Percentiles rank a stretch among this genome's conserved stretches.
Conservation (phyloP, 2,329 filamentous ascomycete genomes). For the Microdochium nivale region DNA sequence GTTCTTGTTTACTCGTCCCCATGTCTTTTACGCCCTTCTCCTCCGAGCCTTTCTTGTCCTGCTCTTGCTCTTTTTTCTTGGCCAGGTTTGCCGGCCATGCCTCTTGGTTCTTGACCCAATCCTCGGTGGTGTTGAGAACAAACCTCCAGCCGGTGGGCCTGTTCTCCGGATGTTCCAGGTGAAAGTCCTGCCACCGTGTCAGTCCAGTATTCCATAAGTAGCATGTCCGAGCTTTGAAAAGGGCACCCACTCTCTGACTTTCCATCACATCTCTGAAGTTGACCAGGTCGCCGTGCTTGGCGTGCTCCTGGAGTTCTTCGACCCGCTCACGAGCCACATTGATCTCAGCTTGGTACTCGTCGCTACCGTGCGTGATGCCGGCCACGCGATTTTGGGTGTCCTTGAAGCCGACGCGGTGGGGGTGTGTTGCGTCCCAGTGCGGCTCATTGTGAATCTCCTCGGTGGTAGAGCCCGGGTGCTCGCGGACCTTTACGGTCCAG, state of each 20-base stretch:
- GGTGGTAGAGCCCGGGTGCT: conserved; percentile 27
- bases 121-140: conserved; percentile 37
- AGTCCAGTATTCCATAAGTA: background rate
- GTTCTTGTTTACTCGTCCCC: conserved; percentile 7
- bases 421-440: conserved; percentile 27
- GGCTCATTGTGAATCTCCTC: conserved; percentile 32
- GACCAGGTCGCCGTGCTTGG: conserved; percentile 18
- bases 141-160: conserved; percentile 39
- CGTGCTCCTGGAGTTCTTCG: conserved; percentile 3
- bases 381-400: conserved; percentile 26
- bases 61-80: conserved; percentile 21
- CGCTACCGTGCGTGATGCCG: conserved; percentile 26
- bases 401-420: conserved; percentile 13
- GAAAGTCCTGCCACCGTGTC: conserved; percentile 24
- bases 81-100: conserved; percentile 38
- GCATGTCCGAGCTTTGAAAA: background rate
- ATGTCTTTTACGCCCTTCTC: conserved; percentile 9
- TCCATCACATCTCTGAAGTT: conserved; percentile 27
- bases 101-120: conserved; percentile 37
- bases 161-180: conserved; percentile 31
- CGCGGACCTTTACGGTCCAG: background rate
- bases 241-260: conserved; percentile 6
- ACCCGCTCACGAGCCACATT: conserved; percentile 3
- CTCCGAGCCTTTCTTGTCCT: conserved; percentile 15
- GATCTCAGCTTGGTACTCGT: conserved; percentile 6